Evolutionary conservation across 2,329 filamentous ascomycete genomes (phyloP).

Genomic region (Cladosporium sp.): DNA sequence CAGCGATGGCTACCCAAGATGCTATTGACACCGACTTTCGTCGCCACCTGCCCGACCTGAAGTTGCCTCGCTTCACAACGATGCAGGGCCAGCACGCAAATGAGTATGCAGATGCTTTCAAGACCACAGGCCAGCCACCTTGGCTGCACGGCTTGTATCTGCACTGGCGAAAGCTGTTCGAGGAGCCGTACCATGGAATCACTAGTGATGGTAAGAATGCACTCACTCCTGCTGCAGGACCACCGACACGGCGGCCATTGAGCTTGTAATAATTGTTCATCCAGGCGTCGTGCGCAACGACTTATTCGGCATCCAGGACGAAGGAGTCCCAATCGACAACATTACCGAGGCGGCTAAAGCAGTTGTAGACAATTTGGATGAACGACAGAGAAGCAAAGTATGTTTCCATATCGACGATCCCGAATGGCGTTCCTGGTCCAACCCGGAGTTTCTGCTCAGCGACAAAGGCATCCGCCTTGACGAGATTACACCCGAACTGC

Average conservation of each 20-base stretch:
- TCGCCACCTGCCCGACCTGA: not conserved
- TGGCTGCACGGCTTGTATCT: conserved; percentile 15
- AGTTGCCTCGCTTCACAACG: not conserved
- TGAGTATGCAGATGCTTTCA: conserved; percentile 17
- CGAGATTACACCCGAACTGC: conserved; percentile 48
- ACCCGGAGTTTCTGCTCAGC: conserved; percentile 68
- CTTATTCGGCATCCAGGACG: conserved; percentile 50
- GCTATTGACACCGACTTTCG: not conserved
- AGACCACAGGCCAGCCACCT: conserved; percentile 1
- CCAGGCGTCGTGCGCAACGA: conserved; percentile 21
- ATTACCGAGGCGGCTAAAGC: conserved; percentile 52
- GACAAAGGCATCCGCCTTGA: conserved; percentile 68
- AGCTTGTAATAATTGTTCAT: not conserved
- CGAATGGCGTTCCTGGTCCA: conserved; percentile 68
- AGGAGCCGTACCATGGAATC: conserved; percentile 67
- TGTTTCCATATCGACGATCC: conserved; percentile 63
- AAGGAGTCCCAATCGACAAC: conserved; percentile 55
- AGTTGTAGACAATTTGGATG: conserved; percentile 46
- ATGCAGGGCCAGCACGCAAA: conserved; percentile 3
- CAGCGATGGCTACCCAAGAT: not conserved
- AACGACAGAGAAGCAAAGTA: conserved; percentile 47
- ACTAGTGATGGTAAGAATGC: conserved; percentile 58
- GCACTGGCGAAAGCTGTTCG: conserved; percentile 23
- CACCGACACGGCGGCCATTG: not conserved
- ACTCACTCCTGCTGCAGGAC: not conserved